phyloP scores from a whole-genome alignment of 2,329 filamentous ascomycete genomes.

The Clonostachys rosea region DNA sequence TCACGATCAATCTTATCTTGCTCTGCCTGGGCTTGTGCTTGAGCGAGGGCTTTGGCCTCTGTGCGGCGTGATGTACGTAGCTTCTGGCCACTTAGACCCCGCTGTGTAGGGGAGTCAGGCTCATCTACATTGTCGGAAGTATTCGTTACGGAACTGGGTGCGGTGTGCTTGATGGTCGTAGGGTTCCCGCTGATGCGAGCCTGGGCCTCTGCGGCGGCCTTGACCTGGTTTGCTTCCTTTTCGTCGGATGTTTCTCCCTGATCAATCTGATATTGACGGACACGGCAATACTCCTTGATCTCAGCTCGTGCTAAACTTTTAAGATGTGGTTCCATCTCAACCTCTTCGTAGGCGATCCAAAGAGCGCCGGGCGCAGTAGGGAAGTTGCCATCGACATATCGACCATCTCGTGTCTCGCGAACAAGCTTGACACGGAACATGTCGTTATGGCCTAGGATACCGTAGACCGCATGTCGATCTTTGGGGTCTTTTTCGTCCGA shows the following conservation, averaged over 20 bases:
- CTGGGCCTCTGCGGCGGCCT: constrained; percentile 47
- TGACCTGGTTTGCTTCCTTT: constrained; percentile 41
- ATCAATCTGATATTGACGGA: constrained; percentile 55
- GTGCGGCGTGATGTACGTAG: constrained; percentile 36
- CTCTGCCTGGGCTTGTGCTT: not conserved
- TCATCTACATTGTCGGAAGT: constrained; percentile 4
- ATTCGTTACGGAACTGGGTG: not conserved
- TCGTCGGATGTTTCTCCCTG: constrained; percentile 43
- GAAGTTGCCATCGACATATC: constrained; percentile 54
- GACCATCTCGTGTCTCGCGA: constrained; percentile 55
- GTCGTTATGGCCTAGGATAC: constrained; percentile 57
- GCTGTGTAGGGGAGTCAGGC: constrained; percentile 10
- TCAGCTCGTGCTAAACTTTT: constrained; percentile 44
- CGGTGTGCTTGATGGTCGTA: constrained; percentile 12
- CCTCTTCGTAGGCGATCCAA: constrained; percentile 60
- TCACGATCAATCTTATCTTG: not conserved
- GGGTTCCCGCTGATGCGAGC: constrained; percentile 22
- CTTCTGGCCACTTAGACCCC: constrained; percentile 22
- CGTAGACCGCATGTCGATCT: constrained; percentile 58
- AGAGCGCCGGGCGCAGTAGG: constrained; percentile 54
- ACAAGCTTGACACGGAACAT: constrained; percentile 62
- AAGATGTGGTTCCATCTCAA: constrained; percentile 53
- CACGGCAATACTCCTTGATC: constrained; percentile 59
- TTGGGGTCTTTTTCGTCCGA: constrained; percentile 39
- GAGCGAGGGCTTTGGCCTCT: constrained; percentile 14